A percentile compares a stretch with the other conserved stretches of the same genome.
These are phyloP conservation scores for Rutstroemia sp. DNA, from an alignment of 2,329 filamentous ascomycete genomes.

Conservation along the genomic window DNA sequence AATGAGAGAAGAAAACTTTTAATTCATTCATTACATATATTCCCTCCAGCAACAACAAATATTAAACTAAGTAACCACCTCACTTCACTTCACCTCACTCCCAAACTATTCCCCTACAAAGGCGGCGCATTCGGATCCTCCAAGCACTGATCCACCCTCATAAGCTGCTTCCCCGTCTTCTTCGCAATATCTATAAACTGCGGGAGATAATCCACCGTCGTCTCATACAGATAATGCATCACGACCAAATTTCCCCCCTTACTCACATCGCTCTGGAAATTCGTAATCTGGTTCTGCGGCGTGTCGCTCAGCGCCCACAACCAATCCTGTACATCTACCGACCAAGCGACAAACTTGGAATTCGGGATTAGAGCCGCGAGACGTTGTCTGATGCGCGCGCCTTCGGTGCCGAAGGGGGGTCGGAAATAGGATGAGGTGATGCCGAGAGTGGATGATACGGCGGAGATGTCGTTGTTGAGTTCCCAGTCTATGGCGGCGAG, in stretches of 20 bases:
- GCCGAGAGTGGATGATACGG: constrained; percentile 34
- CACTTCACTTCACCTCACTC: no score
- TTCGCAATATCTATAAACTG: constrained; percentile 61
- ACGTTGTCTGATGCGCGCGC: constrained; percentile 57
- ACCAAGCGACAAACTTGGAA: constrained; percentile 59
- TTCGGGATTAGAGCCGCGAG: constrained; percentile 45
- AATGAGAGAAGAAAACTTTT: no score
- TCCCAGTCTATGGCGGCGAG: constrained; percentile 53
- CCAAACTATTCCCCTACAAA: constrained; percentile 12
- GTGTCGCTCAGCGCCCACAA: constrained; percentile 54
- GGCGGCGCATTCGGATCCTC: constrained; percentile 51
- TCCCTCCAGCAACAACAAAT: no score
- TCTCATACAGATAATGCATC: constrained; percentile 60
- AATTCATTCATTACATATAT: no score
- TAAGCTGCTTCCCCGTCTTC: constrained; percentile 53
- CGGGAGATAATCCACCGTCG: constrained; percentile 54
- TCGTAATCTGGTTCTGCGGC: constrained; percentile 58
- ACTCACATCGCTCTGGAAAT: constrained; percentile 55
- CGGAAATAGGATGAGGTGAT: constrained; percentile 52
- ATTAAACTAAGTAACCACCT: no score
- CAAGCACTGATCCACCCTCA: constrained; percentile 61
- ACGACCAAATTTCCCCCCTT: constrained; percentile 59
- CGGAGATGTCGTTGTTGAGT: constrained; percentile 47
- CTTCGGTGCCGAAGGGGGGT: constrained; percentile 61
- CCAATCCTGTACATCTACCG: constrained; percentile 66